Base-by-base conservation (phyloP, 768 basidiomycete species). In the Sarcomyxa edulis region DNA sequence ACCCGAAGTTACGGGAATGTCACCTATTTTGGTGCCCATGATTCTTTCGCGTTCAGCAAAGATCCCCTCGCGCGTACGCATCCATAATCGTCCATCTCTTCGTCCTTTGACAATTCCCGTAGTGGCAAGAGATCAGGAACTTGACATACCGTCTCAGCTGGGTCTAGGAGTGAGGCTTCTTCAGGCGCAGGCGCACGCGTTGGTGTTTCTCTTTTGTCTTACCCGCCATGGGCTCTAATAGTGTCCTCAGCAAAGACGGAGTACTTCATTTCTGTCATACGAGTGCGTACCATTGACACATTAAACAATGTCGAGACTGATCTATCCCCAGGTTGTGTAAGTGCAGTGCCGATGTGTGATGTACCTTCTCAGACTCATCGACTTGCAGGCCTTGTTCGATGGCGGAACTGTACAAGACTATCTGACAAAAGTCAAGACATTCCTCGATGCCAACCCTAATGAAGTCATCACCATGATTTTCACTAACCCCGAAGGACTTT, bases 181-280 rank as follows among this genome's bases (percentile, higher is more conserved):
- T 5, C 76, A 85, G 55, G 74, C 77, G 6, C 75, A 83, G 53
- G 55, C 74, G 1, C 77, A 72, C 50, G 37, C 68, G 64, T 69
- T 35, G 21, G 62, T 44, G n/a, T n/a, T n/a, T n/a, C n/a, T 25
- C 6, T 18, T 32, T 44, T 20, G 35, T 23, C 1, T 16, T 15
- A 3, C 12, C 18, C 16, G 21, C 15, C 10, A 3, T n/a, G 8
- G 18, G 20, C 27, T 19, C 12, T 42, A 30, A 24, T 12, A 10
- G 22, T 40, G 27, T 10, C 8, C 6, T 11, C 25, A 63, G 59
- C 32, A 57, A 65, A 25, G 55, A 69, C 37, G 68, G 64, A 5
- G 65, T 61, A 3, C 58, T 84, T 6, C 76, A 76, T 48, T 79
- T 84, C 47, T 86, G 84, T 52, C 84, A 84, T 53, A 78, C 79